Evolutionary conservation across 2,329 filamentous ascomycete species (phyloP), one percentile per base, ranked within the genome.

Genomic region (Pyrenophora seminiperda): DNA sequence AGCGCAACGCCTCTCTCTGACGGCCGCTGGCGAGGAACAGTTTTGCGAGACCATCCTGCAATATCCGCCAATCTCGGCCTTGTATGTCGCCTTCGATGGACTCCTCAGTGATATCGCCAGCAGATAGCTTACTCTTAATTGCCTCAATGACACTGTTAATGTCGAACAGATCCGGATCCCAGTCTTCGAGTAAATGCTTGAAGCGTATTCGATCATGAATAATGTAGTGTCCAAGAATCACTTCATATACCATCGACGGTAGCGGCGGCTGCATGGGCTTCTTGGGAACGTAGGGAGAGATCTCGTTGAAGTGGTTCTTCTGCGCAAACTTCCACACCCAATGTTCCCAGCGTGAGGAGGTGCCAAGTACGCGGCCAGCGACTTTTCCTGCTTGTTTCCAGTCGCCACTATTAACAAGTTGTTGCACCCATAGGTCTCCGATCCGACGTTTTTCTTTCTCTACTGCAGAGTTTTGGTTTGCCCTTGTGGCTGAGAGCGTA

Each of bases 291-390:
- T 88, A 86, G 29, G 88, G 82, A 4, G 89, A 88, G 53, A 99
- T 96, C 62, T 96, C 92, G 68, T 97, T 90, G 62, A 96, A 91
- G 66, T 86, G 91, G 57, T 90, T 83, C 2, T 89, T 88, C 32
- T 91, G 88, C 6, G 91, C 90, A 74, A 99, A 99, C 0, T 84
- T 87, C 84, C 89, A 95, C 4, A 95, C 88, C 91, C 93, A 97
- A 64, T 95, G 90, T 75, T 97, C 92, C 94, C 94, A 99, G 61
- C 88, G 80, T 39, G 88, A 81, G 1, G 91, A 85, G 1, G 87
- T 90, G 34, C 85, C 85, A 1, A 99, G 79, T 0, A 97, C 92
- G 65, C 87, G 91, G 11, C 88, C 89, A 50, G 91, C 93, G 3
- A 95, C 80, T 63, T 88, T 81, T 1, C 91, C 93, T 5, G 94